Percentiles rank a stretch among this genome's conserved stretches.
Evolutionary conservation across 1,284 basidiomycete genomes (phyloP).

Genomic region (Apiotrichum gamsii): DNA sequence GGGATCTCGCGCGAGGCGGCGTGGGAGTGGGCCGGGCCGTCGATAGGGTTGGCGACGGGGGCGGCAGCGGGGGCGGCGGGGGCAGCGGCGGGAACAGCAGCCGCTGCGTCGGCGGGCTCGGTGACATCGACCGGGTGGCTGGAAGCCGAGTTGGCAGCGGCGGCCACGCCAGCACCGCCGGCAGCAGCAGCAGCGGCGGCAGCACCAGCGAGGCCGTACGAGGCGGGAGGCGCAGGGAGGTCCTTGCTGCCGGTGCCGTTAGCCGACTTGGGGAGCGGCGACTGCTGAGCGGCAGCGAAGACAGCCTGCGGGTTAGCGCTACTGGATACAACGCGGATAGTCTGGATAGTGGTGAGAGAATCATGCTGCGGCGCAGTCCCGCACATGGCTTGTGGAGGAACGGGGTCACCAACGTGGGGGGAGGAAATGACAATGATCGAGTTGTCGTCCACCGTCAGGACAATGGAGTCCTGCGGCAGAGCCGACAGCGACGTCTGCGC

Average conservation of each 20-base stretch:
- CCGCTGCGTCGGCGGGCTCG: too few relatives aligned
- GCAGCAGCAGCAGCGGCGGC: conserved; percentile 7
- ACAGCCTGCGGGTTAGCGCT: conserved; percentile 28
- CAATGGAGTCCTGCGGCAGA: too few relatives aligned
- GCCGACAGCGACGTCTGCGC: too few relatives aligned
- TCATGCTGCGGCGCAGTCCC: too few relatives aligned
- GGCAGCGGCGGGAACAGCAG: conserved; percentile 1
- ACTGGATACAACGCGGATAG: too few relatives aligned
- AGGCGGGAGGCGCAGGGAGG: not conserved
- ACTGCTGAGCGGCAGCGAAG: conserved; percentile 32
- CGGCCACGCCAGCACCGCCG: not conserved
- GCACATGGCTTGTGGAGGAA: too few relatives aligned
- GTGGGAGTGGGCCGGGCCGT: too few relatives aligned
- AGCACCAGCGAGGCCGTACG: not conserved
- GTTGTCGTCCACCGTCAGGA: not conserved
- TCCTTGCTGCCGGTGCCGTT: conserved; percentile 5
- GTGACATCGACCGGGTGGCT: too few relatives aligned
- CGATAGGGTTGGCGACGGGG: not conserved
- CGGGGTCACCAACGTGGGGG: not conserved
- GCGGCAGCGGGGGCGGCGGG: conserved; percentile 4
- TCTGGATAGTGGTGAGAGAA: too few relatives aligned
- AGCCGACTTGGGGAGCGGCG: conserved; percentile 21
- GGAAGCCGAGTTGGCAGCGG: conserved; percentile 1
- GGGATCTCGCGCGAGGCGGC: conserved; percentile 14
- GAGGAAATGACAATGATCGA: not conserved